phyloP scores from a whole-genome alignment of 139 green algal species.

The Chlorella sp. region DNA sequence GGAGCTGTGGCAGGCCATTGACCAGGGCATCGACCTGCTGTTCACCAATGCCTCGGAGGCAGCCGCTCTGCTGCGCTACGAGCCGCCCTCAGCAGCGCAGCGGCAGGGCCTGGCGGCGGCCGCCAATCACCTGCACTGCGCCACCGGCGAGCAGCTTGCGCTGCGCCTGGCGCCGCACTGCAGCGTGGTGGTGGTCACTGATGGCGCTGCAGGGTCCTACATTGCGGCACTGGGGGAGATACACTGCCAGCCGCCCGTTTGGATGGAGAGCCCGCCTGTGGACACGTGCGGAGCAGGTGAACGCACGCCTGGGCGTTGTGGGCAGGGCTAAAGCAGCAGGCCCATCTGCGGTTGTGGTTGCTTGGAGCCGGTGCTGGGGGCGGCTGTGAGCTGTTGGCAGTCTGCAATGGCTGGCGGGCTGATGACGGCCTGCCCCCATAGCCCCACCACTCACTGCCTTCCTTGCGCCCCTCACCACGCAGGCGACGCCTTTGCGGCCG shows the following conservation, averaged over 20 bases:
- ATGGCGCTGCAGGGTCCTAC: constrained; percentile 72
- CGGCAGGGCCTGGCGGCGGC: constrained; percentile 7
- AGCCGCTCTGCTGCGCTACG: constrained; percentile 35
- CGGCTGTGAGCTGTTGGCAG: not conserved
- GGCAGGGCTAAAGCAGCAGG: no score
- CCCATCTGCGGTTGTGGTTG: no score
- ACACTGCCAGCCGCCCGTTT: constrained; percentile 70
- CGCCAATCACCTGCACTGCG: constrained; percentile 19
- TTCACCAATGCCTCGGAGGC: constrained; percentile 80
- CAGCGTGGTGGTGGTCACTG: constrained; percentile 82
- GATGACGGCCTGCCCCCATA: not conserved
- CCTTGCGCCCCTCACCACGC: not conserved
- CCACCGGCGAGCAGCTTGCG: constrained; percentile 54
- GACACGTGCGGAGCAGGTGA: constrained; percentile 88
- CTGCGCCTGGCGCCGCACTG: constrained; percentile 60
- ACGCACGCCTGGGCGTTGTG: not conserved
- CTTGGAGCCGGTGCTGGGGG: no score
- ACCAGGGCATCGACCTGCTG: constrained; percentile 76
- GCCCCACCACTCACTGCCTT: not conserved
- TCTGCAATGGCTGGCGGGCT: not conserved
- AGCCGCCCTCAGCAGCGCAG: not conserved
- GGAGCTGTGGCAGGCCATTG: constrained; percentile 60
- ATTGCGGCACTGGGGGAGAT: constrained; percentile 66
- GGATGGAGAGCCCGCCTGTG: constrained; percentile 68
- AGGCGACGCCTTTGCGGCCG: constrained; percentile 83